Conservation (phyloP, 2,329 filamentous ascomycete genomes). For the Epichloe baconii region DNA sequence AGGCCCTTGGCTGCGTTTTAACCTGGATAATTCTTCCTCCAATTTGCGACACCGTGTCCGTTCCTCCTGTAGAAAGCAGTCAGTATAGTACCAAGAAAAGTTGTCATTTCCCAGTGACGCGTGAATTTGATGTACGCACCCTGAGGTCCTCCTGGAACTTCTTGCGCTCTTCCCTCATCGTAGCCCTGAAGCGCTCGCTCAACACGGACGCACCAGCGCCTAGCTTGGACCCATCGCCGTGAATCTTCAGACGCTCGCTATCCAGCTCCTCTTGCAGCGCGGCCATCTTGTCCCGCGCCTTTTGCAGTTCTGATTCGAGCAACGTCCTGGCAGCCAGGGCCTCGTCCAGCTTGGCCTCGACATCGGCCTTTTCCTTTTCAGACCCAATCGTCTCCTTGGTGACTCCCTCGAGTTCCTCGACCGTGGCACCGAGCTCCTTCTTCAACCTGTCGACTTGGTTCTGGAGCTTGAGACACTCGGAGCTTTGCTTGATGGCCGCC, state of each 20-base stretch:
- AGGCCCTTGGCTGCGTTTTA: conserved; percentile 29
- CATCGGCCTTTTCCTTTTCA: conserved; percentile 34
- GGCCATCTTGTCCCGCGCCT: conserved; percentile 21
- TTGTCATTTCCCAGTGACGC: too few species aligned
- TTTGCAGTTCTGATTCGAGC: conserved; percentile 29
- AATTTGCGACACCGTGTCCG: conserved; percentile 32
- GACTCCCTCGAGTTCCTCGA: conserved; percentile 39
- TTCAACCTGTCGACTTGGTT: conserved; percentile 36
- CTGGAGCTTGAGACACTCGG: conserved; percentile 32
- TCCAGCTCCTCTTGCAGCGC: conserved; percentile 40
- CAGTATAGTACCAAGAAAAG: not conserved
- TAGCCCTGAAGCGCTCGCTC: conserved; percentile 42
- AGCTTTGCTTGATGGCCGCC: conserved; percentile 37
- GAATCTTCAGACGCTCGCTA: conserved; percentile 32
- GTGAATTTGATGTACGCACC: conserved; percentile 21
- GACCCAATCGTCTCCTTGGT: conserved; percentile 37
- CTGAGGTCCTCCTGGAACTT: conserved; percentile 42
- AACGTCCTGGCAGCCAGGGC: conserved; percentile 19
- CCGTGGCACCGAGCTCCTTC: conserved; percentile 35
- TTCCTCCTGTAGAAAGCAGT: conserved; percentile 29
- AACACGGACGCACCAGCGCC: conserved; percentile 36
- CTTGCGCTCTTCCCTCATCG: conserved; percentile 43
- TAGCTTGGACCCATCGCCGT: conserved; percentile 18
- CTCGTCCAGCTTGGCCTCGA: conserved; percentile 26
- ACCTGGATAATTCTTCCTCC: conserved; percentile 35